Percentiles rank a stretch among this genome's conserved stretches.
Evolutionary conservation across 129 eudicot species (phyloP).

Genomic region (Ambrosia trifida): DNA sequence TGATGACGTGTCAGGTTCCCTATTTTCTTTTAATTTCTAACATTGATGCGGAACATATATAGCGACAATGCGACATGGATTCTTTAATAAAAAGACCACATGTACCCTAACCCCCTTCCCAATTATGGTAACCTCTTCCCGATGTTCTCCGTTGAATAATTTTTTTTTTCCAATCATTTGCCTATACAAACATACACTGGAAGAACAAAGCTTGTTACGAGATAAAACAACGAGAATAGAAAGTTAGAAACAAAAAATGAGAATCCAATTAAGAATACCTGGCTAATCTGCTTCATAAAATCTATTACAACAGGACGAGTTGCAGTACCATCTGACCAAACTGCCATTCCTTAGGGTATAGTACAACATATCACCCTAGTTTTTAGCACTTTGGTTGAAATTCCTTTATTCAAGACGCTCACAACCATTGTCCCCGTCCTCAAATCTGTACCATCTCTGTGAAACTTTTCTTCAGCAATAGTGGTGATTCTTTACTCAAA

Average conservation of each 20-base stretch:
- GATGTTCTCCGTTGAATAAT: too few relatives aligned
- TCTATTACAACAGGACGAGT: slow-evolving; percentile 89
- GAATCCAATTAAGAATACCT: slow-evolving; percentile 41
- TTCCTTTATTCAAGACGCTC: slow-evolving; percentile 63
- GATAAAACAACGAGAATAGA: neutral
- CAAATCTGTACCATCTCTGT: slow-evolving; percentile 79
- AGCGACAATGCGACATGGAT: too few relatives aligned
- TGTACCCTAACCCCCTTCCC: too few relatives aligned
- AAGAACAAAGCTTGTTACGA: slow-evolving; percentile 2
- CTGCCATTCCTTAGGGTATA: slow-evolving; percentile 84
- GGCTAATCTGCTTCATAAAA: slow-evolving; percentile 88
- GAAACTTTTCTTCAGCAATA: slow-evolving; percentile 86
- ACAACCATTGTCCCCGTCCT: slow-evolving; percentile 86
- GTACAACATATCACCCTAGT: slow-evolving; percentile 52
- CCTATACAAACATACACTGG: slow-evolving; percentile 29
- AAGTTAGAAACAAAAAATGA: neutral
- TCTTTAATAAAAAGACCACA: too few relatives aligned
- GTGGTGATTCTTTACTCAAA: slow-evolving; percentile 88
- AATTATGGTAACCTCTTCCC: too few relatives aligned
- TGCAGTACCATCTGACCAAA: slow-evolving; percentile 96
- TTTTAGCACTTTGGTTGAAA: slow-evolving; percentile 72
- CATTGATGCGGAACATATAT: too few relatives aligned
- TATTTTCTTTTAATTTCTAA: too few relatives aligned
- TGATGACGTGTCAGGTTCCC: too few relatives aligned
- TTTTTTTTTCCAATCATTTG: slow-evolving; percentile 13